A percentile compares a stretch with the other conserved stretches of the same genome.
phyloP scores from a whole-genome alignment of 495 filamentous ascomycete genomes.

The Penicillium atrosanguineum region DNA sequence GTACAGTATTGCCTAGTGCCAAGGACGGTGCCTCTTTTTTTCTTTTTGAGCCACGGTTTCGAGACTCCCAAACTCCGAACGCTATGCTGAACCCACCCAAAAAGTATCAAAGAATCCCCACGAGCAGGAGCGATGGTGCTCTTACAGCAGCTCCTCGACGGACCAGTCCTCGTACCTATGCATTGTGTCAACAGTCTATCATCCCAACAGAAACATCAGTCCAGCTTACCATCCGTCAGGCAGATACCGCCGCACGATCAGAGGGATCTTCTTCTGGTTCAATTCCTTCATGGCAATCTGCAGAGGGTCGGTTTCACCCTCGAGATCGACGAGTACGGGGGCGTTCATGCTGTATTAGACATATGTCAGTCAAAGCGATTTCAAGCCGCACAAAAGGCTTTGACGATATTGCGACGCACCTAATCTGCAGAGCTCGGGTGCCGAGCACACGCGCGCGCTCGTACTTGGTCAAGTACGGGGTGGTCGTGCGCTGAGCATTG shows the following conservation, averaged over 20 bases:
- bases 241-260: constrained; percentile 91
- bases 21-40: constrained; percentile 9
- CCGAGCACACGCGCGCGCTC: constrained; percentile 91
- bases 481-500: constrained; percentile 84
- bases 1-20: constrained; percentile 21
- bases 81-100: constrained; percentile 42
- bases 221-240: constrained; percentile 91
- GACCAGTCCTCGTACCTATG: constrained; percentile 97
- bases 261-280: constrained; percentile 95
- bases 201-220: background rate
- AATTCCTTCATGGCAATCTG: constrained; percentile 98
- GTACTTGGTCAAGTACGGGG: constrained; percentile 99
- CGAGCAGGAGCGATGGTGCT: constrained; percentile 3
- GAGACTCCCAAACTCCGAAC: constrained; percentile 28
- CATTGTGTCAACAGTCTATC: constrained; percentile 1
- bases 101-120: constrained; percentile 18
- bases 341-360: constrained; percentile 78
- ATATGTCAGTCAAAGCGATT: constrained; percentile 7
- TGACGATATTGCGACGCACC: constrained; percentile 53
- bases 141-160: constrained; percentile 82
- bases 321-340: constrained; percentile 91
- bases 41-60: constrained; percentile 20
- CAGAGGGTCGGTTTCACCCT: constrained; percentile 95
- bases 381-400: background rate
- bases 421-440: constrained; percentile 92